phyloP scores from a whole-genome alignment of 2,329 filamentous ascomycete genomes.

The Amauroascus verrucosus region DNA sequence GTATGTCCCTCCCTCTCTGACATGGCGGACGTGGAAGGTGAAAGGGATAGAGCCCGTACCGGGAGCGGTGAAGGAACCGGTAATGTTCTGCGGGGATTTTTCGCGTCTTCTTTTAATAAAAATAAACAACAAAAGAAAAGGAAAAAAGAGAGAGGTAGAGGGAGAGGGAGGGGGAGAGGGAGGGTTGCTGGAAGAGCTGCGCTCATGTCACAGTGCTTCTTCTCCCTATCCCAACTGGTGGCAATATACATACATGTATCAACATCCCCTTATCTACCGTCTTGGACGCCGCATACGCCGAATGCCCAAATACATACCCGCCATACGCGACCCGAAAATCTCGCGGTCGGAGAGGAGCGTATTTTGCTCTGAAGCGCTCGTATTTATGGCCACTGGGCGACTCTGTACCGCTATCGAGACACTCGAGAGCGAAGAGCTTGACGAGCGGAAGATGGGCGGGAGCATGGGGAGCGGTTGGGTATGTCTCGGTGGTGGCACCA shows the following conservation, averaged over 20 bases:
- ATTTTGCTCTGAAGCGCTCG: conserved; percentile 24
- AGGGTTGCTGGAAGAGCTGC: too few relatives aligned
- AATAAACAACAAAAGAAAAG: neutral
- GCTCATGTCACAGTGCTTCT: too few relatives aligned
- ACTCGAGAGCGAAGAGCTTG: conserved; percentile 4
- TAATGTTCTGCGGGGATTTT: conserved; percentile 36
- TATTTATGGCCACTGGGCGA: conserved; percentile 21
- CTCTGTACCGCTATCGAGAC: conserved; percentile 6
- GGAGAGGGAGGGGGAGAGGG: too few relatives aligned
- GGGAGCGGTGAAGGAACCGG: conserved; percentile 43
- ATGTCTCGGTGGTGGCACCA: neutral
- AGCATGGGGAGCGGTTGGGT: neutral
- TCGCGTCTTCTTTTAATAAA: neutral
- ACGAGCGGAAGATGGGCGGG: neutral
- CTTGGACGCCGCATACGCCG: conserved; percentile 47
- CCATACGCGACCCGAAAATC: conserved; percentile 41
- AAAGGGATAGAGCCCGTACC: conserved; percentile 42
- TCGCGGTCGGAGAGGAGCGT: conserved; percentile 35
- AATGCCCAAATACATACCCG: conserved; percentile 49
- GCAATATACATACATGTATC: conserved; percentile 38
- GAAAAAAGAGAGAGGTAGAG: neutral
- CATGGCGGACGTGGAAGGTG: conserved; percentile 41
- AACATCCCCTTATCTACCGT: conserved; percentile 43
- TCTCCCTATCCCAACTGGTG: neutral
- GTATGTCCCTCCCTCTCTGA: conserved; percentile 45